phyloP scores from a whole-genome alignment of 2,329 filamentous ascomycete genomes.

The Ophiostoma sp. region DNA sequence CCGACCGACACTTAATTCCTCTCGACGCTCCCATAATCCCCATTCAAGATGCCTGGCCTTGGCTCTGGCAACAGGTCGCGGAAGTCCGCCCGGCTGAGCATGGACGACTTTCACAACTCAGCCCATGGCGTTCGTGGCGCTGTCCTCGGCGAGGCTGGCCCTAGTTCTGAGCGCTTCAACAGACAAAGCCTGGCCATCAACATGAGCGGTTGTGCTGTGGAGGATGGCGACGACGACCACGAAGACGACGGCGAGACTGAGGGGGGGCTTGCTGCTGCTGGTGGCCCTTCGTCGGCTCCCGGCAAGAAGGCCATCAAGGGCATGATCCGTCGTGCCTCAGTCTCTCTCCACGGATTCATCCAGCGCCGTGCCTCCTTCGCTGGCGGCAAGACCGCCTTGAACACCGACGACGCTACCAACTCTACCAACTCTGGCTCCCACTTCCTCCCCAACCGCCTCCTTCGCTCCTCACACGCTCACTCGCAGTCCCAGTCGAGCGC shows the following conservation, averaged over 20 bases:
- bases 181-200: conserved; percentile 21
- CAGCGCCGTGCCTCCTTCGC: conserved; percentile 49
- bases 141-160: conserved; percentile 18
- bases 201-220: conserved; percentile 26
- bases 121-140: conserved; percentile 9
- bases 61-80: conserved; percentile 10
- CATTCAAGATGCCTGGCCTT: conserved; percentile 3
- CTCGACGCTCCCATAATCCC: not conserved
- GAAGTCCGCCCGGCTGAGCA: conserved; percentile 16
- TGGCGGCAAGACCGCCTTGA: conserved; percentile 27
- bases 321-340: conserved; percentile 56
- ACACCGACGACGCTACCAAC: conserved; percentile 30
- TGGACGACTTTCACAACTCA: conserved; percentile 19
- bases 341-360: conserved; percentile 54
- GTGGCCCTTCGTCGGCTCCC: not conserved
- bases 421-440: conserved; percentile 22
- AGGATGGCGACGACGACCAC: conserved; percentile 39
- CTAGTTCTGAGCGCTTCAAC: not conserved
- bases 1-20: not conserved
- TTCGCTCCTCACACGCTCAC: conserved; percentile 36
- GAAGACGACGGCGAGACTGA: conserved; percentile 20
- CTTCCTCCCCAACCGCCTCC: conserved; percentile 25
- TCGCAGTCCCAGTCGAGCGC: conserved; percentile 32
- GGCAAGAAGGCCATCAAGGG: conserved; percentile 45
- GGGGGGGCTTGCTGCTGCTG: not conserved